Base-by-base conservation (phyloP, 805 yeast genomes). In the Pichia nanzhaoensis region DNA sequence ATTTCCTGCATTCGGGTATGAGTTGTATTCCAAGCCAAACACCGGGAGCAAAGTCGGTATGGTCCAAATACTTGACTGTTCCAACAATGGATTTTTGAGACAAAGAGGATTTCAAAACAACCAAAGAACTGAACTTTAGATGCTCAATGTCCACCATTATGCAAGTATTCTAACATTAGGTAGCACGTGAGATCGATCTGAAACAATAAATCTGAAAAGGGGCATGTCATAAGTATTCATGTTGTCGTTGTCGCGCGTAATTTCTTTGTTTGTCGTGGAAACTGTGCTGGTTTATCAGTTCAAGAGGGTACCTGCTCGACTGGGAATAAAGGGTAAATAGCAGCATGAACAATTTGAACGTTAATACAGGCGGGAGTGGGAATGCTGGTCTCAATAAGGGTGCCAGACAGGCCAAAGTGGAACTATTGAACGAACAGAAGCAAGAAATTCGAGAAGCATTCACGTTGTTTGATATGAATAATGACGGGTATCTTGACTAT, bases 381-480 rank as follows among this genome's bases (percentile, higher is more conserved):
- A 24, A 10, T 24, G 9, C 10, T 24, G 28, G 28, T 6, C 42
- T 53, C 36, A 51, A 42, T 17, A 58, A 57, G 37, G 50, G 51
- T 16, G 50, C 54, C 10, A 53, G 66, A 47, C 79, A 68, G 54
- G 64, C 77, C 58, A 78, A 76, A 54, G 70, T 69, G 37, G 95
- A 87, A 55, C 70, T 89, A 35, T 68, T 86, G 48, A 87, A 85
- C 45, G 96, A 89, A 56, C 95, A 89, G 60, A 84, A 83, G 53
- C 93, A 85, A 57, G 96, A 91, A 60, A 87, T 90, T 53, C 73
- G 88, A 49, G 97, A 90, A 59, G 97, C 97, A 2, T 91, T 91
- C 60, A 76, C 82, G 41, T 70, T 91, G 28, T 93, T 93, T 63
- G 99, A 93, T 59, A 82, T 87, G 84, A 88, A 93, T 64, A 80